Evolutionary conservation across 2,329 filamentous ascomycete species (phyloP).

Genomic region (Fusarium avenaceum): DNA sequence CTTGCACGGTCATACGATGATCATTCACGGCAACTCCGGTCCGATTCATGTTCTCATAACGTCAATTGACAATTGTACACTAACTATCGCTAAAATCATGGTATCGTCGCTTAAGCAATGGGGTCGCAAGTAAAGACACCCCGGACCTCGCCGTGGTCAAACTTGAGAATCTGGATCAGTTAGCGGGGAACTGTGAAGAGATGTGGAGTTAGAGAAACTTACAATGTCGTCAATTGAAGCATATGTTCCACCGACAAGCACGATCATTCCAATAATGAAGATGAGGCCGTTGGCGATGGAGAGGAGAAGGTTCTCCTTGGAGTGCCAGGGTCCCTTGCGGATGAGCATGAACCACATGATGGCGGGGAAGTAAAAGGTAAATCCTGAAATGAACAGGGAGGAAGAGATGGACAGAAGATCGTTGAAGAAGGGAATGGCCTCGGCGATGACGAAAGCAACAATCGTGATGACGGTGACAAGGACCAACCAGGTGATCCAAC

Average conservation of each 20-base stretch:
- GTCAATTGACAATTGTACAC: slow-evolving; percentile 27
- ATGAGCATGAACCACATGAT: slow-evolving; percentile 61
- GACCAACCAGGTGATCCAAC: slow-evolving; percentile 68
- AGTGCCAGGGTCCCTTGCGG: slow-evolving; percentile 50
- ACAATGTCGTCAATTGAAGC: slow-evolving; percentile 52
- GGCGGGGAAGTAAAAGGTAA: slow-evolving; percentile 59
- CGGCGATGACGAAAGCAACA: slow-evolving; percentile 77
- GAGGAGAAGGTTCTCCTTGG: slow-evolving; percentile 49
- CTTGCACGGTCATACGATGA: background rate
- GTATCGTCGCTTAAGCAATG: slow-evolving; percentile 44
- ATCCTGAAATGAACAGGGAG: slow-evolving; percentile 63
- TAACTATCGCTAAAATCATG: slow-evolving; percentile 32
- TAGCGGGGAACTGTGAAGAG: slow-evolving; percentile 9
- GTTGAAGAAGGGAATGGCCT: slow-evolving; percentile 80
- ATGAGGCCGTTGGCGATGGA: slow-evolving; percentile 46
- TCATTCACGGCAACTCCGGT: slow-evolving; percentile 17
- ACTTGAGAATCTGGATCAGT: slow-evolving; percentile 45
- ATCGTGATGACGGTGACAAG: slow-evolving; percentile 72
- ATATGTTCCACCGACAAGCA: slow-evolving; percentile 54
- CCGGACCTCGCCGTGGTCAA: slow-evolving; percentile 46
- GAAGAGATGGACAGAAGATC: slow-evolving; percentile 71
- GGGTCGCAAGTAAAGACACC: slow-evolving; percentile 50
- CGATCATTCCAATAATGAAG: slow-evolving; percentile 52
- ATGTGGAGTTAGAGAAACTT: slow-evolving; percentile 23
- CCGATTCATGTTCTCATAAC: slow-evolving; percentile 1